Evolutionary conservation across 2,329 filamentous ascomycete species (phyloP), one percentile per base, ranked within the genome.

Genomic region (Nigrospora oryzae): DNA sequence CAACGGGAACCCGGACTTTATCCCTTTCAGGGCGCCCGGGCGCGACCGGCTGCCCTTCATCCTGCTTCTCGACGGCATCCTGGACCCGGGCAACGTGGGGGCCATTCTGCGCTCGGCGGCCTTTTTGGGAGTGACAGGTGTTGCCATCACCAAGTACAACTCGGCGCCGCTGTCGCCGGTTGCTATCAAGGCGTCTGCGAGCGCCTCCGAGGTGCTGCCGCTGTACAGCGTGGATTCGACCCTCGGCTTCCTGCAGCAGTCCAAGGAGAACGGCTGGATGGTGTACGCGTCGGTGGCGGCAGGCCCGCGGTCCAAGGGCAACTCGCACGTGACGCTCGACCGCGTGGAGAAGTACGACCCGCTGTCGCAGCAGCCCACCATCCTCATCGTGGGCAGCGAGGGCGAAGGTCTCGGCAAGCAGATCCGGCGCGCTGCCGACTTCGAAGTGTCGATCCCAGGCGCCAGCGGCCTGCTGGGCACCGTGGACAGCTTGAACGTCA

Each of bases 401-500:
- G 88, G 84, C 1, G 73, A 83, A 46, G 90, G 89, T 1, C 63
- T 95, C 38, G 70, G 77, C n/a, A 69, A 71, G 43, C 71, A 75
- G 46, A 65, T 93, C 48, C 79, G 78, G 53, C 77, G 75, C 36
- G 73, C 78, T 46, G 83, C 86, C 0, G 80, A 95, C 52, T 71
- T 70, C 30, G 72, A 82, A 53, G 55, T 84, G 5, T 78, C 82
- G 7, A 87, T 98, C 44, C 74, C 74, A 52, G 77, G 62, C 62
- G 75, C 62, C 62, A 66, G 52, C 51, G 74, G 63, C 36, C 67
- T 58, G 50, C 70, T 56, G 60, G 75, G 57, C 61, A 81, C 53
- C 60, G 81, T 98, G 3, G 91, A 97, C 63, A 95, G 89, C 62
- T 67, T 98, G 61, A 97, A 98, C 60, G 93, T 97, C 35, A 89